Evolutionary conservation across 2,329 filamentous ascomycete genomes (phyloP).

Genomic region (Talaromyces funiculosus): DNA sequence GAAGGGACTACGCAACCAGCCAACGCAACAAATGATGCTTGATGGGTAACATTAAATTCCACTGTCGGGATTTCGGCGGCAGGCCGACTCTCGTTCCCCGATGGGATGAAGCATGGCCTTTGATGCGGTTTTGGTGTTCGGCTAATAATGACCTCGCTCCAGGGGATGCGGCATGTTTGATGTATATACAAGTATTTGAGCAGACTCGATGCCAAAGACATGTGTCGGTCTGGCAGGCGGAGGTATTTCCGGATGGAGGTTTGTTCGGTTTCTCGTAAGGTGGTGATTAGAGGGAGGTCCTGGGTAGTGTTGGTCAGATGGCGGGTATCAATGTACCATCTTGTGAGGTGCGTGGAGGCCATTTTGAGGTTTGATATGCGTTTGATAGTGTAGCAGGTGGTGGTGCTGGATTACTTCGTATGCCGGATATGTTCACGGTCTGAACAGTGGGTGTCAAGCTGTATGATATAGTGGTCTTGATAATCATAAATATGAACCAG

Average conservation of each 20-base stretch:
- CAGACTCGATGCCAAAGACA: constrained; percentile 56
- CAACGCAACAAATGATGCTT: constrained; percentile 57
- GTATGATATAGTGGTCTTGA: too few relatives aligned
- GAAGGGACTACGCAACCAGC: constrained; percentile 42
- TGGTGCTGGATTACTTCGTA: neutral
- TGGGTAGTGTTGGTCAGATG: constrained; percentile 25
- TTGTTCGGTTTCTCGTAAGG: constrained; percentile 45
- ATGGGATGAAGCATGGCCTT: constrained; percentile 50
- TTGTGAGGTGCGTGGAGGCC: constrained; percentile 20
- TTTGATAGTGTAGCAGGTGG: neutral
- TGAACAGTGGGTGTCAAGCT: neutral
- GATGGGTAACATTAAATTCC: constrained; percentile 62
- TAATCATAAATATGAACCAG: neutral
- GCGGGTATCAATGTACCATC: constrained; percentile 44
- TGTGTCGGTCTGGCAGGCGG: constrained; percentile 52
- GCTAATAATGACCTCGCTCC: constrained; percentile 51
- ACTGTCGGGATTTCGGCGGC: constrained; percentile 28
- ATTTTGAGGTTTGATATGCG: neutral
- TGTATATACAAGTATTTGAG: constrained; percentile 58
- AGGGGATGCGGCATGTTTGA: constrained; percentile 50
- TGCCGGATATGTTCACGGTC: neutral
- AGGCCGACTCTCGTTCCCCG: constrained; percentile 17
- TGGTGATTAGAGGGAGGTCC: constrained; percentile 35
- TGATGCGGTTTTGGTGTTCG: constrained; percentile 45
- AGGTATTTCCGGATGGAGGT: constrained; percentile 46